phyloP scores from a whole-genome alignment of 1,139 yeast species.

The Hanseniaspora sp. region DNA sequence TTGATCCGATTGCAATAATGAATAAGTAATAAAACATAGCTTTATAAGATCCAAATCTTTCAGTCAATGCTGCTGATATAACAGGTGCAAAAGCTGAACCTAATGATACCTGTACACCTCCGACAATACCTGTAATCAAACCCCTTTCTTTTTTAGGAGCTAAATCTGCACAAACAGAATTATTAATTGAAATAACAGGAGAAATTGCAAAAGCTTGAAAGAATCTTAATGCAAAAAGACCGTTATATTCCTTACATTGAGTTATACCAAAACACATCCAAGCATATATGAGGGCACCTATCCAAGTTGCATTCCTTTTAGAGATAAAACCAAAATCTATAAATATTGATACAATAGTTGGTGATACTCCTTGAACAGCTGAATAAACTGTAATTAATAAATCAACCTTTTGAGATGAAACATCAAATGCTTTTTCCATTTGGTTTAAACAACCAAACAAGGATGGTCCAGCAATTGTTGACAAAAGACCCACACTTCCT shows the following conservation, averaged over 20 bases:
- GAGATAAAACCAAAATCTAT: conserved; percentile 50
- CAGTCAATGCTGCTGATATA: conserved; percentile 55
- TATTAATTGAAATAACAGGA: conserved; percentile 54
- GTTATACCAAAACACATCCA: conserved; percentile 55
- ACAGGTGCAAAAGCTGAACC: conserved; percentile 73
- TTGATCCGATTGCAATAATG: conserved; percentile 42
- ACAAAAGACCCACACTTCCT: conserved; percentile 44
- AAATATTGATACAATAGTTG: conserved; percentile 51
- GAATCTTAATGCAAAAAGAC: conserved; percentile 47
- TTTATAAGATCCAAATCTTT: conserved; percentile 52
- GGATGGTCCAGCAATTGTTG: conserved; percentile 58
- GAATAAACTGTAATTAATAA: conserved; percentile 62
- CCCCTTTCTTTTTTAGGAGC: conserved; percentile 56
- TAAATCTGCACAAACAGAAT: conserved; percentile 61
- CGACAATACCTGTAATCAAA: conserved; percentile 46
- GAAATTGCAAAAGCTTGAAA: conserved; percentile 62
- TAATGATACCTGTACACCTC: conserved; percentile 48
- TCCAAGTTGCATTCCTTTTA: conserved; percentile 51
- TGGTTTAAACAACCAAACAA: conserved; percentile 61
- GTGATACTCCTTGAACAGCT: conserved; percentile 58
- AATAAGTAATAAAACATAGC: conserved; percentile 67
- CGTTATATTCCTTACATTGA: conserved; percentile 41
- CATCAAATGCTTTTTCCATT: conserved; percentile 41
- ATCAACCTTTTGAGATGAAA: conserved; percentile 47
- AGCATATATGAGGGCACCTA: conserved; percentile 43